Percentiles rank a stretch among this genome's conserved stretches.
Evolutionary conservation across 768 basidiomycete species (phyloP).

Genomic region (Lepiota brunneoincarnata): DNA sequence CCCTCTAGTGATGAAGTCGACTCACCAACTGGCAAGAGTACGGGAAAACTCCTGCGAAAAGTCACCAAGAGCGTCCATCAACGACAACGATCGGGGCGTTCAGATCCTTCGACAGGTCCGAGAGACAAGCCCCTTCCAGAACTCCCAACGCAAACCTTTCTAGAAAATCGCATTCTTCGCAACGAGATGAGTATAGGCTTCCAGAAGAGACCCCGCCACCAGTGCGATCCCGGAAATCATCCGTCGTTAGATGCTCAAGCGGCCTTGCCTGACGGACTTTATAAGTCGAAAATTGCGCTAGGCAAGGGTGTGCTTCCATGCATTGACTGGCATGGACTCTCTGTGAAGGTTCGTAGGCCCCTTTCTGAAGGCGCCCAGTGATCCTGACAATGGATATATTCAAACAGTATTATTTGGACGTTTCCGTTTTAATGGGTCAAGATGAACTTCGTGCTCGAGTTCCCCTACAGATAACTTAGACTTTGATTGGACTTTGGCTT

Average conservation of each 20-base stretch:
- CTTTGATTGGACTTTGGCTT: neutral
- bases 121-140: conserved; percentile 42
- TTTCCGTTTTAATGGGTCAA: conserved; percentile 63
- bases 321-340: conserved; percentile 65
- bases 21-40: conserved; percentile 12
- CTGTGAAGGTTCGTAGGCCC: conserved; percentile 53
- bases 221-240: conserved; percentile 35
- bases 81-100: conserved; percentile 22
- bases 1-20: conserved; percentile 49
- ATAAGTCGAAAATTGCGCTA: conserved; percentile 55
- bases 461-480: conserved; percentile 55
- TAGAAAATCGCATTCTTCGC: conserved; percentile 43
- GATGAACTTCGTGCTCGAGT: conserved; percentile 62
- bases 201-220: conserved; percentile 61
- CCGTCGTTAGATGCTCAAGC: conserved; percentile 44
- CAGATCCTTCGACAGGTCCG: conserved; percentile 16
- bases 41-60: conserved; percentile 30
- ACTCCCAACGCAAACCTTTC: conserved; percentile 37
- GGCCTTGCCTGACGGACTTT: conserved; percentile 65
- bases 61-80: conserved; percentile 27
- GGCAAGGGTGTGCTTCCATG: conserved; percentile 59
- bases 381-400: conserved; percentile 11
- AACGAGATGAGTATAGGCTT: conserved; percentile 63
- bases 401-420: conserved; percentile 67
- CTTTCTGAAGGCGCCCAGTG: neutral